Evolutionary conservation across 371 early-diverging fungal species (phyloP).

Genomic region (Apophysomyces trapeziformis): DNA sequence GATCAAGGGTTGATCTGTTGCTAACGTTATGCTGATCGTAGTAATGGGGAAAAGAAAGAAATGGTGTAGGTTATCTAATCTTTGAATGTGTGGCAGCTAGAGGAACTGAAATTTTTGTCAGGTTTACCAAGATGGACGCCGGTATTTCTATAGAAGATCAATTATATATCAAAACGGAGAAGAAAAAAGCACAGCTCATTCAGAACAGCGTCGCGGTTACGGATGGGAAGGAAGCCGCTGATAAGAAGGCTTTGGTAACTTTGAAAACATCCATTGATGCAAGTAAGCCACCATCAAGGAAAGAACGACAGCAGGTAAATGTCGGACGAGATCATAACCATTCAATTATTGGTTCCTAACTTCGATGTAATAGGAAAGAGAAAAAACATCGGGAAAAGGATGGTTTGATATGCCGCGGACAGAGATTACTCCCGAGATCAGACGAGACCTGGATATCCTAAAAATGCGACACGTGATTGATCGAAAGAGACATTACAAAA

Average conservation of each 20-base stretch:
- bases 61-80: background rate
- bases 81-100: background rate
- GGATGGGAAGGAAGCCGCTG: conserved; percentile 13
- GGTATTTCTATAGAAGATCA: conserved; percentile 32
- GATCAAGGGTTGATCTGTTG: no score
- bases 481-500: conserved; percentile 92
- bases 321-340: conserved; percentile 3
- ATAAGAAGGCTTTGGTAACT: conserved; percentile 24
- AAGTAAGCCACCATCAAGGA: conserved; percentile 24
- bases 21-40: background rate
- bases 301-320: conserved; percentile 46
- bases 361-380: conserved; percentile 47
- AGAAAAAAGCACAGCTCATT: conserved; percentile 22
- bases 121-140: conserved; percentile 47
- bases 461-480: conserved; percentile 90
- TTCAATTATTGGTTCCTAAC: background rate
- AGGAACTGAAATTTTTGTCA: background rate
- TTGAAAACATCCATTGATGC: conserved; percentile 28
- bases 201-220: conserved; percentile 29
- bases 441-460: conserved; percentile 86
- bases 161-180: conserved; percentile 33
- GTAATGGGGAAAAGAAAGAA: conserved; percentile 1
- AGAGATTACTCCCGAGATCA: conserved; percentile 85
- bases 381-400: conserved; percentile 71
- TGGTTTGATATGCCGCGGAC: conserved; percentile 96